Conservation (phyloP, 352 stramenopile species). For the Ophiocytium majus region DNA sequence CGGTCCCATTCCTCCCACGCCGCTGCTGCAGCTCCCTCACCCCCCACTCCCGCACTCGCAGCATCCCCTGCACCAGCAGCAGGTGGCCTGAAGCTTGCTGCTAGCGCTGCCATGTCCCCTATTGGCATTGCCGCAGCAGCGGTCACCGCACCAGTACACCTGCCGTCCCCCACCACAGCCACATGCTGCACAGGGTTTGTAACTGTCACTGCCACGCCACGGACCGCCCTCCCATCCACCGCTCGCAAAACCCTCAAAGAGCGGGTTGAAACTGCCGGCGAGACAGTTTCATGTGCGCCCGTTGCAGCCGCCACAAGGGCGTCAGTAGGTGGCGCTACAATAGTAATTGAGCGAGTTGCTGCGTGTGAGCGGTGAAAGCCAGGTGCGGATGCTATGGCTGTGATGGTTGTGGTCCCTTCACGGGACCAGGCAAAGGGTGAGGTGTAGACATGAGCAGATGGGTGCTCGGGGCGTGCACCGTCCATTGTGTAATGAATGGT, state of each 20-base stretch:
- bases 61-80: not conserved
- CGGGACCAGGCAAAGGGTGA: not conserved
- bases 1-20: not conserved
- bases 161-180: not conserved
- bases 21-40: not conserved
- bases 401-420: not conserved
- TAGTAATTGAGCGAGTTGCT: not conserved
- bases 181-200: not conserved
- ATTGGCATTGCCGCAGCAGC: no score
- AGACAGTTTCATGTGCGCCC: not conserved
- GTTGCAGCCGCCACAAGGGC: no score
- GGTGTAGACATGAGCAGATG: not conserved
- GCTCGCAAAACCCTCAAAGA: not conserved
- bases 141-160: not conserved
- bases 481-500: conserved; percentile 50
- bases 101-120: not conserved
- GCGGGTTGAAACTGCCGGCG: not conserved
- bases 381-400: not conserved
- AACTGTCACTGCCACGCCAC: not conserved
- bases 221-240: not conserved
- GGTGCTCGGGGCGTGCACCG: not conserved
- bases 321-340: not conserved
- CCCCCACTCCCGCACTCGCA: not conserved
- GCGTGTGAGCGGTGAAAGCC: not conserved
- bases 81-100: not conserved